Base-by-base conservation (phyloP, 2,329 filamentous ascomycete genomes). In the Ascochyta viciae-villosae region DNA sequence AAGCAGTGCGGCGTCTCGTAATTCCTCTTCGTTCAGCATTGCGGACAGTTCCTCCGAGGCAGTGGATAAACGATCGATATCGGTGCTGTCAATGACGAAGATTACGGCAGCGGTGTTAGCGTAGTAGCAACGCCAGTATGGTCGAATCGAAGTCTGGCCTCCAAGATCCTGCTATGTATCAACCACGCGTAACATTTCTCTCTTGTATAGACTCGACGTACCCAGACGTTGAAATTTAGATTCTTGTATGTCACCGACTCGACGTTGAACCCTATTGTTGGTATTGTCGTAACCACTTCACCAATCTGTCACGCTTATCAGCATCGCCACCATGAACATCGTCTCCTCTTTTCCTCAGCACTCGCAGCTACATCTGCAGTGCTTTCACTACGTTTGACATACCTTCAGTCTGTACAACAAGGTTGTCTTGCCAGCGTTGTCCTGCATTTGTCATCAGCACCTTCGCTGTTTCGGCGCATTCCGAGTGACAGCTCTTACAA, bases 91-190 rank as follows among this genome's bases (percentile, higher is more conserved):
- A 73, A 99, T 94, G 60, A 99, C 95, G 81, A 99, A 99, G 72
- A 99, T 94, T 65, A 99, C 95, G 16, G 95, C 95, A 27, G 95
- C 94, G 0, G 95, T 99, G 81, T 99, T 98, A 74, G 93, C 92
- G 75, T 98, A 99, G 84, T 99, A 99, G 81, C 95, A 99, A 76
- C 95, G 87, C 95, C 95, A 99, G 82, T 99, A 99, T 2, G 95
- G 95, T 65, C 95, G 87, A 76, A 99, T 99, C 66, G 90, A 96
- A n/a, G 95, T 99, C 83, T 99, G 95, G 35, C 95, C 95, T 73
- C 95, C 94, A 43, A 98, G 84, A 81, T 98, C 94, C 89, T 91
- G 51, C 24, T 22, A 40, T 34, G 13, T 38, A 24, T 42, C n/a
- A 44, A 27, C 41, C 33, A 37, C 10, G 48, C 1, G 12, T 24